Conservation (phyloP, 2,329 filamentous ascomycete species). For the Arthroderma sp. region DNA sequence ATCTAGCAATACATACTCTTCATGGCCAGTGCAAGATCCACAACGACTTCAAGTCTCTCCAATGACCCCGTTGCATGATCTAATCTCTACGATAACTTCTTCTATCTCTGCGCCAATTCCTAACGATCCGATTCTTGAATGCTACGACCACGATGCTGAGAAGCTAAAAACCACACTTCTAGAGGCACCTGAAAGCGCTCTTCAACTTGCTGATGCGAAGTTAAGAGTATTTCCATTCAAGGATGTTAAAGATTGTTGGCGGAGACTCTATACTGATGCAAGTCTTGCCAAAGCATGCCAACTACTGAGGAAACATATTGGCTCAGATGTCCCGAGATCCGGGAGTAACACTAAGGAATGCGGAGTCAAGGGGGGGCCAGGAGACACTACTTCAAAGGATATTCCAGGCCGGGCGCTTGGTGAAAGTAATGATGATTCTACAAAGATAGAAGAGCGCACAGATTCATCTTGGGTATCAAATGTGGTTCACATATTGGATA, state of each 20-base stretch:
- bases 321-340: not conserved
- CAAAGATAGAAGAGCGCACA: not conserved
- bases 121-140: slow-evolving; percentile 29
- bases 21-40: not conserved
- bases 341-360: not conserved
- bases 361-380: not conserved
- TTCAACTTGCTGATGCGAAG: slow-evolving; percentile 41
- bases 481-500: slow-evolving; percentile 58
- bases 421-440: not conserved
- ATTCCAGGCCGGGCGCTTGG: no score
- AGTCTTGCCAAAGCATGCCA: slow-evolving; percentile 38
- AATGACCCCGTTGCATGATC: slow-evolving; percentile 14
- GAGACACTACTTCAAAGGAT: not conserved
- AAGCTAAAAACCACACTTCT: slow-evolving; percentile 20
- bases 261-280: slow-evolving; percentile 47
- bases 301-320: slow-evolving; percentile 16
- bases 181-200: slow-evolving; percentile 30
- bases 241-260: slow-evolving; percentile 45
- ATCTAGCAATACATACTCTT: not conserved
- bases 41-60: not conserved
- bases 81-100: slow-evolving; percentile 19
- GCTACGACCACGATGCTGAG: slow-evolving; percentile 19
- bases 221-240: slow-evolving; percentile 46
- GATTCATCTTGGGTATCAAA: slow-evolving; percentile 40
- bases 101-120: slow-evolving; percentile 20